Conservation (phyloP, 2,329 filamentous ascomycete species). For the Aspergillus phoenicis region DNA sequence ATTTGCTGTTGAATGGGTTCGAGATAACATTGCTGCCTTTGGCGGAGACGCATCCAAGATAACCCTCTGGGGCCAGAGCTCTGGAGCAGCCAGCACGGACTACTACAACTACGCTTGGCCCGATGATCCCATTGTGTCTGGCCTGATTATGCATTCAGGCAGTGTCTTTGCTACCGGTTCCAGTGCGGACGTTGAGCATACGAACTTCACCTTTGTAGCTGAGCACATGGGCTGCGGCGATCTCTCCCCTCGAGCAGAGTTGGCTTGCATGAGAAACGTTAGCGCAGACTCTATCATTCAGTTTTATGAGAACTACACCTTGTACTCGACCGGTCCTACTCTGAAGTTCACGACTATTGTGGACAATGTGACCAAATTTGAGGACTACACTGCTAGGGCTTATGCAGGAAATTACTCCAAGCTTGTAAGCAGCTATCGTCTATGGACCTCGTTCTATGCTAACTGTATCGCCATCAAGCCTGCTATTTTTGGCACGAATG, state of each 20-base stretch:
- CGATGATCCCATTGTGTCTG: constrained; percentile 41
- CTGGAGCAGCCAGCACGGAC: constrained; percentile 39
- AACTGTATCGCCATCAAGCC: not conserved
- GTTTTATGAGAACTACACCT: not conserved
- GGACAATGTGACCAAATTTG: not conserved
- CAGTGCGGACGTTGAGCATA: not conserved
- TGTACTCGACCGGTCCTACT: not conserved
- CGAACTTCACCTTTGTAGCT: constrained; percentile 1
- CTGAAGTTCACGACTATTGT: not conserved
- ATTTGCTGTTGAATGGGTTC: constrained; percentile 55
- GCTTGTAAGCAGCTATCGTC: not conserved
- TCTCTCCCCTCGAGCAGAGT: not conserved
- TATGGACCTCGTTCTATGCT: not conserved
- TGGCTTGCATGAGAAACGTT: not conserved
- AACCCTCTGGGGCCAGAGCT: constrained; percentile 51
- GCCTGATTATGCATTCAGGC: constrained; percentile 31
- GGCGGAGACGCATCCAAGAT: constrained; percentile 54
- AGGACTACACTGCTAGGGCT: not conserved
- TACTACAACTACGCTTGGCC: constrained; percentile 37
- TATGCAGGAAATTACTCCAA: not conserved
- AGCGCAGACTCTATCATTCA: not conserved
- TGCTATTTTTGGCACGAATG: not conserved
- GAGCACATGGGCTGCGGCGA: not conserved
- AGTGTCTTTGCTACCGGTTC: constrained; percentile 1
- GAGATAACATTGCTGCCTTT: constrained; percentile 54